A percentile compares a stretch with the other conserved stretches of the same genome.
phyloP scores from a whole-genome alignment of 2,329 filamentous ascomycete genomes.

The Madurella fahalii region DNA sequence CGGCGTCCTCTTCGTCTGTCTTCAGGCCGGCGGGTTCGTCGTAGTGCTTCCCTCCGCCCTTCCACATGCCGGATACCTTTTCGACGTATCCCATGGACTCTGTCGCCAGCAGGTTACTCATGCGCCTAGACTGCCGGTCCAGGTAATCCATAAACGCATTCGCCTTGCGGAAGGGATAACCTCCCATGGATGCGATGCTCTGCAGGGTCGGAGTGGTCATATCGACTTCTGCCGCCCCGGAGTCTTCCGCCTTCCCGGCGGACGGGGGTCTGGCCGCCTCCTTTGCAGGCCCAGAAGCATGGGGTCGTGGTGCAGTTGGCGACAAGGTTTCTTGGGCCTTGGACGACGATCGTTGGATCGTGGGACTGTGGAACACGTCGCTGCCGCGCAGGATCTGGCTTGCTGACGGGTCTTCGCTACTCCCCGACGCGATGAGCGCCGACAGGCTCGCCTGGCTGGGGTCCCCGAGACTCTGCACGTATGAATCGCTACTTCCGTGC shows the following conservation, averaged over 20 bases:
- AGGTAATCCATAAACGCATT: slow-evolving; percentile 80
- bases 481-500: slow-evolving; percentile 68
- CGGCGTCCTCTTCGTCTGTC: slow-evolving; percentile 51
- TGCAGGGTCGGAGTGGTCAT: slow-evolving; percentile 44
- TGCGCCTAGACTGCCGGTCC: slow-evolving; percentile 70
- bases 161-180: slow-evolving; percentile 78
- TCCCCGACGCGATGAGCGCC: slow-evolving; percentile 63
- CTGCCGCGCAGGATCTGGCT: slow-evolving; percentile 87
- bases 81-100: slow-evolving; percentile 96
- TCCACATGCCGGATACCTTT: slow-evolving; percentile 96
- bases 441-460: slow-evolving; percentile 59
- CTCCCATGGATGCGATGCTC: slow-evolving; percentile 56
- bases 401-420: slow-evolving; percentile 73
- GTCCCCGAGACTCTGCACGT: slow-evolving; percentile 67
- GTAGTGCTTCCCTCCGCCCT: slow-evolving; percentile 86
- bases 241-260: slow-evolving; percentile 36
- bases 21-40: slow-evolving; percentile 54
- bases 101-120: slow-evolving; percentile 77
- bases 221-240: slow-evolving; percentile 29
- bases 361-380: slow-evolving; percentile 81
- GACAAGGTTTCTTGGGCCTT: slow-evolving; percentile 15
- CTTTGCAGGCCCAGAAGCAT: slow-evolving; percentile 11
- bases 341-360: slow-evolving; percentile 51
- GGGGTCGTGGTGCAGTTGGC: slow-evolving; percentile 1
- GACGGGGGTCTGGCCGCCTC: slow-evolving; percentile 31